Base-by-base conservation (phyloP, 495 filamentous ascomycete genomes). In the Talaromyces stipitatus region DNA sequence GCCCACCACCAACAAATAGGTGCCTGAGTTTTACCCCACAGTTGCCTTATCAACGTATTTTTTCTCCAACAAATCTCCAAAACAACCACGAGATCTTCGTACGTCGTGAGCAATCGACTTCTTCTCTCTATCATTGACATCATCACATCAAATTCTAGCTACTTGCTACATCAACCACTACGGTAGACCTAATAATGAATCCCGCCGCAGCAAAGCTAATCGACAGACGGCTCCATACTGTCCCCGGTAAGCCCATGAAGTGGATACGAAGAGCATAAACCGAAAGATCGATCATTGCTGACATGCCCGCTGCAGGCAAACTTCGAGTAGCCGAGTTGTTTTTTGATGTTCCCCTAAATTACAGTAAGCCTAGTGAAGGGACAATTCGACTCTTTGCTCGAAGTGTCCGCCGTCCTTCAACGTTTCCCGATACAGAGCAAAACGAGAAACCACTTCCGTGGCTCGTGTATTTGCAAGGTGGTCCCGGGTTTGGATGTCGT, bases 311-410 rank as follows among this genome's bases (percentile, higher is more conserved):
- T 55, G 22, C 58, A 90, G 91, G 90, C 29, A 88, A 85, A 65
- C 73, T 95, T 8, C 79, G 79, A 45, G 80, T 95, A 46, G 85
- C 84, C 2, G 91, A 95, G 66, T 78, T 90, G 55, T 87, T 90
- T 74, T 96, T 96, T 65, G 83, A 90, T 62, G 90, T 96, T 9
- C 90, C 91, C 30, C 72, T 83, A 52, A 87, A 94, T 68, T 84
- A 95, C 68, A 66, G 75, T 57, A 79, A 80, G n/a, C 87, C 84
- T 16, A 66, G 69, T 1, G 70, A 73, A n/a, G 83, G 81, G 16
- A 82, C 66, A 4, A 63, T 96, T 47, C 82, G 80, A 54, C 74
- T 96, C 22, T 96, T 95, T 66, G 91, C 80, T 28, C 86, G 91
- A 52, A 85, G 82, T 58, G 85, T 86, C 26, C 68, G 76, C 58